Conservation (phyloP, 305 asterid species). For the Stenogyne calaminthoides region DNA sequence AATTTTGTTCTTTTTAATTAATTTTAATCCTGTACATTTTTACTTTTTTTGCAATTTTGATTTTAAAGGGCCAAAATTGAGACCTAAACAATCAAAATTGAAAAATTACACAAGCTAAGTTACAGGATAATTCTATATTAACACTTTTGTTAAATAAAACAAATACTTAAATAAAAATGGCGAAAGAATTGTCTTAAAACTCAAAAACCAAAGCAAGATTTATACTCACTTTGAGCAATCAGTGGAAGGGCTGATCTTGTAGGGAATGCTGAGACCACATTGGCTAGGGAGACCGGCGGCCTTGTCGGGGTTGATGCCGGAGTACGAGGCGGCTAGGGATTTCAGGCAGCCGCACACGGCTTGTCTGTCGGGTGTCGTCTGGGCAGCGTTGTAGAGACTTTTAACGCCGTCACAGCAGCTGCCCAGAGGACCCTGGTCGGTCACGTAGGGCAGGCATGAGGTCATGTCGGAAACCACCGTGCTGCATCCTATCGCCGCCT, state of each 20-base stretch:
- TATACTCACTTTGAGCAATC: conserved; percentile 30
- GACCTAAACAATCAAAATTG: no score
- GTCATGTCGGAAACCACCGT: background rate
- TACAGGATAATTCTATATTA: no score
- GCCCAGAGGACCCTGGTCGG: background rate
- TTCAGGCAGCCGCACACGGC: conserved; percentile 26
- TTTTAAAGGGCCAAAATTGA: no score
- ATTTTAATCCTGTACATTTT: no score
- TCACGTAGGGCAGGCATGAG: conserved; percentile 23
- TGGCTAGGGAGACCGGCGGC: conserved; percentile 25
- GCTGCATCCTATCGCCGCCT: conserved; percentile 5
- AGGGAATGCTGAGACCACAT: conserved; percentile 28
- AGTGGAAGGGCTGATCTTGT: conserved; percentile 26
- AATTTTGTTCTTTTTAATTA: no score
- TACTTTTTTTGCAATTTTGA: no score
- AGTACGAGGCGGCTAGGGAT: background rate
- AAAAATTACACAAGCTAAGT: no score
- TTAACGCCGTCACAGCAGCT: conserved; percentile 13
- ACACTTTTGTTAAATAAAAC: background rate
- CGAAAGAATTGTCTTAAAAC: background rate
- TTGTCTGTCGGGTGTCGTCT: conserved; percentile 14
- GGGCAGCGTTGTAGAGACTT: background rate
- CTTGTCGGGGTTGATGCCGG: conserved; percentile 10
- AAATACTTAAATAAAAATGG: background rate
- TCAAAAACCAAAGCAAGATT: background rate